These are phyloP conservation scores for Urochloa ruziziensis DNA, from an alignment of 176 grass and related monocot genomes.

Conservation along the genomic window DNA sequence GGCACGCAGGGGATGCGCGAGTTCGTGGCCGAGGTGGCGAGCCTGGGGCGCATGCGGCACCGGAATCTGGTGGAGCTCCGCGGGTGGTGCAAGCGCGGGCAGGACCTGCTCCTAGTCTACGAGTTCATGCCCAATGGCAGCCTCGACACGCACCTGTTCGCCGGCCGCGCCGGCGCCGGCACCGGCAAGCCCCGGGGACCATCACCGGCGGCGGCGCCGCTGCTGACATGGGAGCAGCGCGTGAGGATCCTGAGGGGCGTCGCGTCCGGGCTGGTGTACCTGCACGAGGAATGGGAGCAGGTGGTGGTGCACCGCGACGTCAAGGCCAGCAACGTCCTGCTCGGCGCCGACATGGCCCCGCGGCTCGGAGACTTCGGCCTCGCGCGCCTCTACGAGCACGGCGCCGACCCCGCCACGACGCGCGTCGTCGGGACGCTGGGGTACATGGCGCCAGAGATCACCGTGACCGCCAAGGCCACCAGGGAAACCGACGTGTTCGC, in stretches of 20 bases:
- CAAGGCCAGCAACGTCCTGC: slow-evolving; percentile 69
- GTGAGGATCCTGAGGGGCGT: slow-evolving; percentile 38
- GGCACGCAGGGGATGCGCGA: slow-evolving; percentile 47
- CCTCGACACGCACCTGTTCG: slow-evolving; percentile 58
- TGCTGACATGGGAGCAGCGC: slow-evolving; percentile 21
- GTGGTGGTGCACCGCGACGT: slow-evolving; percentile 36
- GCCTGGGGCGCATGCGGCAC: slow-evolving; percentile 44
- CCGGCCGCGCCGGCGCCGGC: neutral
- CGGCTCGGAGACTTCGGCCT: slow-evolving; percentile 68
- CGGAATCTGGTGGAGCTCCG: slow-evolving; percentile 42
- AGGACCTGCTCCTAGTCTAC: slow-evolving; percentile 70
- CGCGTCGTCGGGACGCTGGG: neutral
- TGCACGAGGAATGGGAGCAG: slow-evolving; percentile 46
- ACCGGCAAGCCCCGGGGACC: neutral
- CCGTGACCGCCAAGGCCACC: neutral
- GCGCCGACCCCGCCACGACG: neutral
- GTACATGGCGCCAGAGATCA: neutral
- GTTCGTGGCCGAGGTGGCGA: slow-evolving; percentile 30
- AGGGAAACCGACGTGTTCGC: neutral
- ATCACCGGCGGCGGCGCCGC: neutral
- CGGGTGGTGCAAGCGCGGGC: slow-evolving; percentile 48
- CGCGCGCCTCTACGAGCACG: slow-evolving; percentile 16
- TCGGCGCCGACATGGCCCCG: slow-evolving; percentile 61
- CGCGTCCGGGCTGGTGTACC: slow-evolving; percentile 32
- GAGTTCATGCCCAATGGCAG: slow-evolving; percentile 91